Evolutionary conservation across 2,329 filamentous ascomycete genomes (phyloP).

Genomic region (Colletotrichum zoysiae): DNA sequence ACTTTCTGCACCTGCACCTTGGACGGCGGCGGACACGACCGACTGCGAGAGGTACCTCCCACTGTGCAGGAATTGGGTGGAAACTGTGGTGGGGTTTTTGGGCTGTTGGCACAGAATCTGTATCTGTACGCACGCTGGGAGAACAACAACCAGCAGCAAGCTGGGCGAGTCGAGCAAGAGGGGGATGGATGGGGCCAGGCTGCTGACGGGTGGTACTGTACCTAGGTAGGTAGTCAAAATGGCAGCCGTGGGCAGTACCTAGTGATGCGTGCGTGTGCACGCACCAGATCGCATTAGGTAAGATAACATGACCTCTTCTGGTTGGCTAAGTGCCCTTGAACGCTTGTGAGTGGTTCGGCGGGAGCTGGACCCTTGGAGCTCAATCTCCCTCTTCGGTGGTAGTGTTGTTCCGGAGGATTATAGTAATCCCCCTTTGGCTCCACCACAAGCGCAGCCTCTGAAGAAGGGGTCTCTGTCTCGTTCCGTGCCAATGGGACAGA

Average conservation of each 20-base stretch:
- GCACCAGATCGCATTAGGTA: slow-evolving; percentile 29
- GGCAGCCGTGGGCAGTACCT: neutral
- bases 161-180: neutral
- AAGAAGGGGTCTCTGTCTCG: neutral
- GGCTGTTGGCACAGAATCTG: neutral
- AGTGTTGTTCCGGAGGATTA: slow-evolving; percentile 30
- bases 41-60: neutral
- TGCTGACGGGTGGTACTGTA: slow-evolving; percentile 15
- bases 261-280: slow-evolving; percentile 5
- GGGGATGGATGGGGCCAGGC: slow-evolving; percentile 18
- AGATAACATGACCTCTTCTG: slow-evolving; percentile 18
- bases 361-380: slow-evolving; percentile 34
- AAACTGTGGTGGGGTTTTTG: slow-evolving; percentile 11
- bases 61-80: slow-evolving; percentile 23
- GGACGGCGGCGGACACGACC: neutral
- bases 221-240: slow-evolving; percentile 4
- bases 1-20: slow-evolving; percentile 24
- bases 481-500: neutral
- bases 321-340: neutral
- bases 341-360: slow-evolving; percentile 12
- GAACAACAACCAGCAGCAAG: neutral
- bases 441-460: slow-evolving; percentile 8
- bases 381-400: slow-evolving; percentile 36
- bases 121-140: neutral
- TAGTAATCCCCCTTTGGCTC: slow-evolving; percentile 6